Evolutionary conservation across 2,329 filamentous ascomycete species (phyloP).

Genomic region (Anisogramma anomala): DNA sequence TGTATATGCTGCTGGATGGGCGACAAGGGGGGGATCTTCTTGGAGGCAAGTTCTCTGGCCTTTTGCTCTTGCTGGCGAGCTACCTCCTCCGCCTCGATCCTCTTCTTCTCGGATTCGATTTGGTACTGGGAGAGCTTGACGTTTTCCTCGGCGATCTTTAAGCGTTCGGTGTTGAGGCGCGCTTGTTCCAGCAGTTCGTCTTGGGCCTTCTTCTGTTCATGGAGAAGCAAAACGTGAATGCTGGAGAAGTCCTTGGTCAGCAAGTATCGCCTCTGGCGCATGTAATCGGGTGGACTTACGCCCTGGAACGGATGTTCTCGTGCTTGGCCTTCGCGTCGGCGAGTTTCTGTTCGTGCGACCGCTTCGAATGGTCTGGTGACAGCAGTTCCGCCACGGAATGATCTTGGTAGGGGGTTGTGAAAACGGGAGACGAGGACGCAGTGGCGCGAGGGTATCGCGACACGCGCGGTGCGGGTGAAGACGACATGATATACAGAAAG

Average conservation of each 20-base stretch:
- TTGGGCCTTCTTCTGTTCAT: conserved; percentile 19
- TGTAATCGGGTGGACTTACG: conserved; percentile 1
- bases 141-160: conserved; percentile 4
- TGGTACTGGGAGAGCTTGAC: conserved; percentile 16
- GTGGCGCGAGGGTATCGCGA: conserved; percentile 13
- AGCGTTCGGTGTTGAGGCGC: conserved; percentile 17
- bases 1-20: conserved; percentile 8
- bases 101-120: conserved; percentile 21
- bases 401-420: conserved; percentile 8
- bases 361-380: conserved; percentile 12
- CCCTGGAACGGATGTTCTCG: conserved; percentile 9
- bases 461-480: conserved; percentile 11
- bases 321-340: conserved; percentile 11
- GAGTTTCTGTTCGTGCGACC: conserved; percentile 12
- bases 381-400: conserved; percentile 9
- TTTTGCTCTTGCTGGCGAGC: conserved; percentile 6
- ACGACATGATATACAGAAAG: conserved; percentile 4
- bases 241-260: conserved; percentile 14
- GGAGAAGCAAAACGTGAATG: conserved; percentile 20
- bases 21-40: conserved; percentile 7
- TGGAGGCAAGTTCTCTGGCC: conserved; percentile 8
- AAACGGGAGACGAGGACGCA: not conserved
- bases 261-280: not conserved
- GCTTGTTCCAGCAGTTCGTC: conserved; percentile 19
- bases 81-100: conserved; percentile 9